Percentiles rank a stretch among this genome's conserved stretches.
phyloP scores from a whole-genome alignment of 768 basidiomycete genomes.

The Hypsizygus marmoreus region DNA sequence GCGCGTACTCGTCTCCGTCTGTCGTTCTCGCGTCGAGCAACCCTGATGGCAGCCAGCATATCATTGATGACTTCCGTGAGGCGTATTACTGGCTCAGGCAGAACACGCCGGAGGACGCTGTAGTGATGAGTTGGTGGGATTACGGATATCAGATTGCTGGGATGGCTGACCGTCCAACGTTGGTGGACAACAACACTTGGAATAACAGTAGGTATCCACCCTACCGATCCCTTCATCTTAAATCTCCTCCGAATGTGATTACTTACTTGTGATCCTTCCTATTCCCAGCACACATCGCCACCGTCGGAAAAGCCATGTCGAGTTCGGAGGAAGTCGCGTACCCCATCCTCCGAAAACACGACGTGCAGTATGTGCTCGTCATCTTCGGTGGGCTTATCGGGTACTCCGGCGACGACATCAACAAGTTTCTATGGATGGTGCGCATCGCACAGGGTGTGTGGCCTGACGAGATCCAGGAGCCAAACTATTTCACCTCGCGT shows the following conservation, averaged over 20 bases:
- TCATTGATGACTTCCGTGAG: conserved; percentile 99
- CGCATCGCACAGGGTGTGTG: conserved; percentile 93
- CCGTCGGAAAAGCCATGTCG: conserved; percentile 98
- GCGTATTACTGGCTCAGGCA: conserved; percentile 98
- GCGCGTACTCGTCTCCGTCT: conserved; percentile 95
- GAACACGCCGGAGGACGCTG: conserved; percentile 90
- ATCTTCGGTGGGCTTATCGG: conserved; percentile 97
- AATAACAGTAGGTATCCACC: conserved; percentile 83
- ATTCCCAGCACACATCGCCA: conserved; percentile 89
- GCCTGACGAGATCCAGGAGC: conserved; percentile 97
- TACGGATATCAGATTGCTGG: conserved; percentile 99
- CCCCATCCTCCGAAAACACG: conserved; percentile 95
- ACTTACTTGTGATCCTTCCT: conserved; percentile 8
- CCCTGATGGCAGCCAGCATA: conserved; percentile 85
- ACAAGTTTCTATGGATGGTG: conserved; percentile 99
- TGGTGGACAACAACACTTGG: conserved; percentile 99
- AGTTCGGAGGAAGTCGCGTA: conserved; percentile 93
- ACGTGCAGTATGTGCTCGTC: conserved; percentile 95
- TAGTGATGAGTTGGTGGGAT: conserved; percentile 99
- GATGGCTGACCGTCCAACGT: conserved; percentile 94
- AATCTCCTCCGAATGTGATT: too few species aligned
- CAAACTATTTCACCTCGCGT: conserved; percentile 87
- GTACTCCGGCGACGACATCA: conserved; percentile 98
- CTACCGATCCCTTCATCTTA: background rate
- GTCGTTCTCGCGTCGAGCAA: conserved; percentile 85